These are phyloP conservation scores for Russula compacta DNA, from an alignment of 768 basidiomycete species.

Conservation along the genomic window DNA sequence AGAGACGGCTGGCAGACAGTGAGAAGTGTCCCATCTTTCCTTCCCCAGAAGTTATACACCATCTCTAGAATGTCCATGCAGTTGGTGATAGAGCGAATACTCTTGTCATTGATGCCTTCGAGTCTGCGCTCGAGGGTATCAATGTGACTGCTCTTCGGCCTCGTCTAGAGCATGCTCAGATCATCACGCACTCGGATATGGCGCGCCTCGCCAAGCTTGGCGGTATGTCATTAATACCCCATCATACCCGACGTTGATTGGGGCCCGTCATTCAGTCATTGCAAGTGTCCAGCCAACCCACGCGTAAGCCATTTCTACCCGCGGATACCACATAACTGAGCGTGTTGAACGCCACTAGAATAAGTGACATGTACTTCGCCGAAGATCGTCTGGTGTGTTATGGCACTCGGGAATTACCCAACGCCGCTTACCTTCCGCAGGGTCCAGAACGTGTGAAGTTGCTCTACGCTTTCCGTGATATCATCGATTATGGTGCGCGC, in stretches of 20 bases:
- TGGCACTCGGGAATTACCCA: background rate
- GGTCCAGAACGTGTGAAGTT: slow-evolving; percentile 77
- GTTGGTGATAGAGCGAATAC: slow-evolving; percentile 85
- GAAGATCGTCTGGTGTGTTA: slow-evolving; percentile 62
- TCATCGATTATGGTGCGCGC: slow-evolving; percentile 52
- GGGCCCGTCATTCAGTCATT: slow-evolving; percentile 46
- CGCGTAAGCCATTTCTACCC: slow-evolving; percentile 41
- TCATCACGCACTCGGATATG: slow-evolving; percentile 72
- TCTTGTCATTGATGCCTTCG: slow-evolving; percentile 76
- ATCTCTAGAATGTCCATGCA: slow-evolving; percentile 69
- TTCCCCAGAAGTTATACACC: background rate
- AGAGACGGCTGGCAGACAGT: slow-evolving; percentile 88
- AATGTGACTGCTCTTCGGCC: slow-evolving; percentile 62
- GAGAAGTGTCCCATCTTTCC: slow-evolving; percentile 24
- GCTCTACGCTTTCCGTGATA: slow-evolving; percentile 79
- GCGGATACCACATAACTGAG: background rate
- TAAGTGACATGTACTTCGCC: slow-evolving; percentile 86
- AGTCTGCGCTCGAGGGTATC: slow-evolving; percentile 49
- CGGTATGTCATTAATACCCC: slow-evolving; percentile 36
- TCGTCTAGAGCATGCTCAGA: slow-evolving; percentile 87
- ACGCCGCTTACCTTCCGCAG: slow-evolving; percentile 28
- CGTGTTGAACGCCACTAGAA: slow-evolving; percentile 32
- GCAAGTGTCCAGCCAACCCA: slow-evolving; percentile 88
- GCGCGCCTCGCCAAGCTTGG: slow-evolving; percentile 68
- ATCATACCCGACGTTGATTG: background rate